Evolutionary conservation across 805 yeast species (phyloP).

Genomic region (Kluyveromyces siamensis): DNA sequence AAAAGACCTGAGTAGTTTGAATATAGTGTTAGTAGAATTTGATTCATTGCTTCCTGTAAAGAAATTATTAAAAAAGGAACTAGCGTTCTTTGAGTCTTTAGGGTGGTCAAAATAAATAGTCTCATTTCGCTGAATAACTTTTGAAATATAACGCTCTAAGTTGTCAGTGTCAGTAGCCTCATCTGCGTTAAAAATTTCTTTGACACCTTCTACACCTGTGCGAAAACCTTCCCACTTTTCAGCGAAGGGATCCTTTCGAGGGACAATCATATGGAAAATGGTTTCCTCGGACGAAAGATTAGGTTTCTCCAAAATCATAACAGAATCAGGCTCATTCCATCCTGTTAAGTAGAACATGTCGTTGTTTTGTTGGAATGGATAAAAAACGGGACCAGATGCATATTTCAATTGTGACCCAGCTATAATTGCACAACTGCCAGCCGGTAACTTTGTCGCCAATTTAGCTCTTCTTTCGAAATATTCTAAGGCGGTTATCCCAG

Average conservation of each 20-base stretch:
- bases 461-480: conserved; percentile 61
- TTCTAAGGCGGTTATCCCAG: conserved; percentile 79
- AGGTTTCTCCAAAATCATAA: conserved; percentile 57
- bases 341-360: conserved; percentile 84
- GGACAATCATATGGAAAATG: conserved; percentile 72
- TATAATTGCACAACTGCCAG: conserved; percentile 59
- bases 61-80: conserved; percentile 22
- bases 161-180: conserved; percentile 44
- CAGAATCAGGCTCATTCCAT: conserved; percentile 83
- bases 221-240: conserved; percentile 96
- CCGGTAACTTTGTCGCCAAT: conserved; percentile 51
- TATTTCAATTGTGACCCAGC: conserved; percentile 65
- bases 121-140: conserved; percentile 40
- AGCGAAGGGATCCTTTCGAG: conserved; percentile 62
- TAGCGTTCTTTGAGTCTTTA: conserved; percentile 11
- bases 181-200: conserved; percentile 83
- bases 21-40: conserved; percentile 22
- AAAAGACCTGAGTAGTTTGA: conserved; percentile 18
- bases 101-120: conserved; percentile 49
- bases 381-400: conserved; percentile 86
- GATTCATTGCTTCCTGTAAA: conserved; percentile 19
- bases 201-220: conserved; percentile 77
- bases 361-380: conserved; percentile 87
- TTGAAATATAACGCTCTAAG: conserved; percentile 35
- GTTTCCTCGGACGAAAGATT: conserved; percentile 42